Base-by-base conservation (phyloP, 2,329 filamentous ascomycete genomes). In the Penicillium sp. region DNA sequence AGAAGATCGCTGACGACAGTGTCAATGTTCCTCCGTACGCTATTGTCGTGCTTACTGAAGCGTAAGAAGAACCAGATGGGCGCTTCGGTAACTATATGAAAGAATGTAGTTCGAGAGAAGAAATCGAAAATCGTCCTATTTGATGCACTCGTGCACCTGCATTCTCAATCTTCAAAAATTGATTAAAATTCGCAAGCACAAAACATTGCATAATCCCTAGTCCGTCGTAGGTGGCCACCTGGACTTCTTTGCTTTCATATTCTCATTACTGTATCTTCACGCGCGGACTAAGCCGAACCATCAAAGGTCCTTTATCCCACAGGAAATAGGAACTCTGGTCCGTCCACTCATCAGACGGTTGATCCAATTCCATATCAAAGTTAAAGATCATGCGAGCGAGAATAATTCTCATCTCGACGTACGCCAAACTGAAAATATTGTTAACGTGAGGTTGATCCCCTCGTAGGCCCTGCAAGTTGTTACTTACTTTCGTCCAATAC, bases 401-500 rank as follows among this genome's bases (percentile, higher is more conserved):
- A n/a, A 58, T 58, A 3, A 52, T 47, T 9, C 50, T 49, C 55
- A 60, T 61, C 44, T 56, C 54, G 11, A 58, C 52, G 18, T 56
- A 57, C 16, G 56, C 54, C 47, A 59, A 31, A 33, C 56, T 59
- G 11, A 4, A 25, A 14, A 20, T 7, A 13, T 31, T 20, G 24
- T 22, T 18, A 41, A 16, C 18, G 5, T 20, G 4, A 10, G 14
- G 13, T 25, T 2, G 3, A 39, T 11, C 9, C 6, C 4, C 5
- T 14, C 27, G 13, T 3, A 13, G 6, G n/a, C 4, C 2, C 14
- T 1, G 28, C 16, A 4, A 44, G 8, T 10, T 44, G 22, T 4
- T 3, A 41, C 51, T 50, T 28, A 60, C 56, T 60, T 58, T 24
- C 53, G 51, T 22, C 57, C 79, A 22, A 81, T 71, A 50, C 79